Base-by-base conservation (phyloP, 2,329 filamentous ascomycete genomes). In the Fusarium xylarioides region DNA sequence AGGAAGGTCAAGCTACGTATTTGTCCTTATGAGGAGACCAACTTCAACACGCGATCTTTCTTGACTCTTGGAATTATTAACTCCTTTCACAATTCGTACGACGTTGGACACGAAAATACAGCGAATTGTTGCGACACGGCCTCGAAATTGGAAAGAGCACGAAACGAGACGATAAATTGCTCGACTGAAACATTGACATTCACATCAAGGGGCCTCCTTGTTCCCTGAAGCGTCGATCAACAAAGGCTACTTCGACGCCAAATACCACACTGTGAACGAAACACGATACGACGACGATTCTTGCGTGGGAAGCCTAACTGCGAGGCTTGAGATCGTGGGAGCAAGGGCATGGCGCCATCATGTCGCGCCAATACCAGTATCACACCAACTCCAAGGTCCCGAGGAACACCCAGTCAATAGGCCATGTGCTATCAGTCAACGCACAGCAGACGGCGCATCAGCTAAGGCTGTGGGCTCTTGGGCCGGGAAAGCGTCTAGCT, bases 391-490 rank as follows among this genome's bases (percentile, higher is more conserved):
- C 67, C 50, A 63, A 57, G 55, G 68, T 73, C 30, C 69, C 66
- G 30, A 52, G 47, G 30, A 73, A 71, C 38, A 38, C 75, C 54
- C 73, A 74, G 61, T 75, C 77, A 54, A 53, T 77, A 54, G 63
- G 65, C 43, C 68, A 77, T 71, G 70, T 74, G 19, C 60, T 80
- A 35, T 71, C 73, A 40, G 50, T 66, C n/a, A 73, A 72, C 38
- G 44, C 66, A 32, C 71, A 55, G 63, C 77, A 72, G 10, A 71
- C 81, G 42, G 52, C 78, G 38, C 80, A 78, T 47, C 78, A 79
- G 49, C 47, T 83, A n/a, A 81, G 81, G 79, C 75, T 76, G n/a
- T 88, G 86, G 80, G 80, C 80, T 62, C 77, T 80, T 40, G 82
- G 84, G n/a, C 83, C 80, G 15, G 84, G 85, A 55, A 79, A 81